These are phyloP conservation scores for Gigaspora rosea DNA, from an alignment of 192 early-diverging fungal genomes.

Conservation along the genomic window DNA sequence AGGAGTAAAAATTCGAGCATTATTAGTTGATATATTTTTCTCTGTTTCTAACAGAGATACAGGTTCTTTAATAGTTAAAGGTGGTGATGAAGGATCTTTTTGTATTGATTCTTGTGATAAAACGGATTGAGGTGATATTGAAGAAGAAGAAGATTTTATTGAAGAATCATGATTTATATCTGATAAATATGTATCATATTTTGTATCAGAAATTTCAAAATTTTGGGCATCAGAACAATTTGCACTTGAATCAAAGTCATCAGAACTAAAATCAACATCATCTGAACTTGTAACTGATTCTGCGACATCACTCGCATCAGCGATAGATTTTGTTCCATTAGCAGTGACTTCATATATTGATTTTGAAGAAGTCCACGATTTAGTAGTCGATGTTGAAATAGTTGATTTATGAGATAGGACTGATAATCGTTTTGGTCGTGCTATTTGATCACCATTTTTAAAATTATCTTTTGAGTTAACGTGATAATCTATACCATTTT, in stretches of 20 bases:
- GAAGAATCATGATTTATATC: background rate
- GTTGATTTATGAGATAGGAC: background rate
- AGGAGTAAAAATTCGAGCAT: background rate
- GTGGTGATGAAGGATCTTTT: background rate
- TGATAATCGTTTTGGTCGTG: background rate
- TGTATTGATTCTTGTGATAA: background rate
- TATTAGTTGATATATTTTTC: background rate
- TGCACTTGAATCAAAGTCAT: slow-evolving; percentile 12
- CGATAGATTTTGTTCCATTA: slow-evolving; percentile 2
- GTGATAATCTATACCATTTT: background rate
- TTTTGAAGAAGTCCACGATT: slow-evolving; percentile 15
- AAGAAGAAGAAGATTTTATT: background rate
- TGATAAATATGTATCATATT: background rate
- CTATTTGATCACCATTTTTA: slow-evolving; percentile 15
- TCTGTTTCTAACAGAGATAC: no score
- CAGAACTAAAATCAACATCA: slow-evolving; percentile 20
- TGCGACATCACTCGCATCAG: background rate
- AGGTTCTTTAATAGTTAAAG: background rate
- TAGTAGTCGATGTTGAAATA: slow-evolving; percentile 16
- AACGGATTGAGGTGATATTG: background rate
- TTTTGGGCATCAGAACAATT: background rate
- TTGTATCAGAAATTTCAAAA: slow-evolving; percentile 14
- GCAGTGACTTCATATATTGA: slow-evolving; percentile 14
- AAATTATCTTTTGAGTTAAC: background rate
- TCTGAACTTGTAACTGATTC: slow-evolving; percentile 5